Evolutionary conservation across 163 green algal species (phyloP).

Genomic region (Coccomyxa subellipsoidea): DNA sequence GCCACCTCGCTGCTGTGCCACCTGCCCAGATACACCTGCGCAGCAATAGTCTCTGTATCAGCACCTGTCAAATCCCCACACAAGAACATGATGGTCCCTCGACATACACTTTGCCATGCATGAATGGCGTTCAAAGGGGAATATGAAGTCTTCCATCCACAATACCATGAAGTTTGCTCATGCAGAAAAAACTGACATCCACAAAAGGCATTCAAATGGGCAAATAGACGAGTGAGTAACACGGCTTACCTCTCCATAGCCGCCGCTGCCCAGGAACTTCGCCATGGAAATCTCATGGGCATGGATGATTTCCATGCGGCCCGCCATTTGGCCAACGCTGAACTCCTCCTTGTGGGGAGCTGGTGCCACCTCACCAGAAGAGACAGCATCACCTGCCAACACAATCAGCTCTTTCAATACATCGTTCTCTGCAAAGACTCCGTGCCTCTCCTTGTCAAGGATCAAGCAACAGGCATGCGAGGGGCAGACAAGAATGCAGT

Average conservation of each 20-base stretch:
- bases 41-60: background rate
- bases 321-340: slow-evolving; percentile 13
- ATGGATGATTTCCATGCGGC: slow-evolving; percentile 39
- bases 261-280: slow-evolving; percentile 44
- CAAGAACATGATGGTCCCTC: too few relatives aligned
- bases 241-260: slow-evolving; percentile 47
- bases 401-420: background rate
- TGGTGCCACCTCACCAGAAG: background rate
- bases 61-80: background rate
- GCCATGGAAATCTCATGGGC: slow-evolving; percentile 46
- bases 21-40: slow-evolving; percentile 34
- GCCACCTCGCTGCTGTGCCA: slow-evolving; percentile 71
- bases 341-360: background rate
- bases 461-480: too few relatives aligned
- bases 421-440: too few relatives aligned
- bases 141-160: too few relatives aligned
- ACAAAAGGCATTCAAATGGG: too few relatives aligned
- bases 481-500: too few relatives aligned
- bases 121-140: too few relatives aligned
- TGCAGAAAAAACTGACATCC: too few relatives aligned
- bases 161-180: too few relatives aligned
- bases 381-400: background rate
- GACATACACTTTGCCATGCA: too few relatives aligned
- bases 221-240: background rate
- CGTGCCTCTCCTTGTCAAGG: too few relatives aligned